Evolutionary conservation across 495 filamentous ascomycete genomes (phyloP), one percentile per base, ranked within the genome.

Genomic region (Hypoxylon cercidicola): DNA sequence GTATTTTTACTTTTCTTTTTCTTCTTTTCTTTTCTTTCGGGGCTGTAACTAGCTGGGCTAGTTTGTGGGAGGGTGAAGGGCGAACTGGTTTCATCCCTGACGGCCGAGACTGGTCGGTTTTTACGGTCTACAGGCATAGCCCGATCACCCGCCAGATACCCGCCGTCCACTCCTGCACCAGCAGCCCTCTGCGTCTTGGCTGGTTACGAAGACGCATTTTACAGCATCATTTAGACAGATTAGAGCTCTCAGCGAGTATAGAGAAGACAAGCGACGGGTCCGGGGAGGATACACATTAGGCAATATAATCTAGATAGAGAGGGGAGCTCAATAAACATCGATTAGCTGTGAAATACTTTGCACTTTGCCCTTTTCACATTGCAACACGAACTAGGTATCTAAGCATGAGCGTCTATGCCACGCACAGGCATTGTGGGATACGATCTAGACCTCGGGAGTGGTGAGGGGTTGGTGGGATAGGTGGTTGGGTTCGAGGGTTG

Each of bases 171-270:
- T 60, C 60, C 28, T 23, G 15, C 44, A 30, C 45, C 45, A 46
- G 46, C 28, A 44, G 45, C 40, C 47, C 39, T 35, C 13, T 5
- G 60, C 60, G 44, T 50, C 60, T 68, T 43, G 60, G 47, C 55
- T 6, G 60, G 60, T n/a, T 52, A 60, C 54, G 65, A 56, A 56
- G 45, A 48, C 37, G 51, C 39, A 23, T 15, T 53, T 46, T 56
- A 60, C 25, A 50, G 11, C 1, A 56, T 18, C 7, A 0, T 18
- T 19, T 40, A 46, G 45, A 12, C 60, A 68, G 65, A 68, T 12
- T 55, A 55, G 55, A 60, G 35, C 65, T 68, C 65, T 56, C 65
- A 60, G 60, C 50, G 65, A 64, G 60, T 21, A 68, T 63, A 67
- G 53, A 62, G 59, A 18, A 51, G 44, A 35, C 19, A 39, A 55